Base-by-base conservation (phyloP, 2,329 filamentous ascomycete genomes). In the Colletotrichum scovillei region DNA sequence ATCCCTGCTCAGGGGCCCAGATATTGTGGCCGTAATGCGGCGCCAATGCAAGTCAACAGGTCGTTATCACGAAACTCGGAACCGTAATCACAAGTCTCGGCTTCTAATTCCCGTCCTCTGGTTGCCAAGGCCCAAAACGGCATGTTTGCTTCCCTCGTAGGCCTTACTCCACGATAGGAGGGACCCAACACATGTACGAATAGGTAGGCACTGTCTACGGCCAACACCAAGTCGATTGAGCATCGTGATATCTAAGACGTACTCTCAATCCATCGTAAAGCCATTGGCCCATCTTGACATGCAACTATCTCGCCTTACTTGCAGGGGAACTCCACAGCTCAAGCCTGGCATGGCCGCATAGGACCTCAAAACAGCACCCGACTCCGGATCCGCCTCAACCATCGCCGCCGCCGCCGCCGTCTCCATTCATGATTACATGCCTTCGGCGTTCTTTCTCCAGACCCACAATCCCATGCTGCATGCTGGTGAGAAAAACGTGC, bases 271-370 rank as follows among this genome's bases (percentile, higher is more conserved):
- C 55, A 6, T 52, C 38, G 16, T 19, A 19, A 30, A 49, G 52
- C 58, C 59, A 35, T 59, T 59, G 35, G 66, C 59, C 66, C 69
- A 69, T 64, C 38, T 59, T 32, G 9, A 57, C 30, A 58, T 57
- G 59, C 58, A 55, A 26, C 52, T 52, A 46, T 62, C 68, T 64
- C 42, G 59, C 52, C 65, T 64, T 60, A 52, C 42, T 42, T 63
- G 59, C 62, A 55, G 52, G 62, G 9, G 5, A 55, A 55, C 62
- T 64, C 62, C 28, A 64, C 28, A 55, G 7, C 32, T 49, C 24
- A 5, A 16, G 14, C 5, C 62, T 42, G 38, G 35, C 16, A 16
- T 32, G 24, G 14, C 14, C 11, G 14, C 16, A 28, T 16, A 26
- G 59, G 19, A 58, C 56, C 56, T 32, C n/a, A 24, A 35, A 22